phyloP scores from a whole-genome alignment of 805 yeast species.

The Wickerhamomyces strasburgensis region DNA sequence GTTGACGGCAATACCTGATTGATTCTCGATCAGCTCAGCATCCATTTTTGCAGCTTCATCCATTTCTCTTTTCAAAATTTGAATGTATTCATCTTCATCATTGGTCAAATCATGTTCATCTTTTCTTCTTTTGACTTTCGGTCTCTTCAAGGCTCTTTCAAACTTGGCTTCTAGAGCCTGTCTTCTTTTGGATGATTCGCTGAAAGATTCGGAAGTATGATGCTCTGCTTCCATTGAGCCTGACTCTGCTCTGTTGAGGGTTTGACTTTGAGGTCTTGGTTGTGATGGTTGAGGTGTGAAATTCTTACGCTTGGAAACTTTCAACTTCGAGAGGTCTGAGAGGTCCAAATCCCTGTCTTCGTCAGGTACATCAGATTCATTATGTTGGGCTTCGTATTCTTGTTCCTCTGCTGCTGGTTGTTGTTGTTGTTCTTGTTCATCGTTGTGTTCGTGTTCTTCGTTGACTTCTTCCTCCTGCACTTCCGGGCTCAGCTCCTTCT shows the following conservation, averaged over 20 bases:
- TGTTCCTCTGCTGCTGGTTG: conserved; percentile 1
- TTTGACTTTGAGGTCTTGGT: not conserved
- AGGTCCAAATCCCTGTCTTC: conserved; percentile 24
- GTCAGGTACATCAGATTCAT: conserved; percentile 4
- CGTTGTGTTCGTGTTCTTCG: conserved; percentile 1
- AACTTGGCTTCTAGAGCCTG: conserved; percentile 76
- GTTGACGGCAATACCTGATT: conserved; percentile 45
- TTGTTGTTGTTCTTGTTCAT: conserved; percentile 14
- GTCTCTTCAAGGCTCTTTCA: conserved; percentile 68
- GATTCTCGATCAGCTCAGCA: conserved; percentile 44
- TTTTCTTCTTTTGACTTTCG: conserved; percentile 56
- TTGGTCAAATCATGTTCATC: conserved; percentile 94
- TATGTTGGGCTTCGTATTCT: conserved; percentile 6
- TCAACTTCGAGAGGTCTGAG: conserved; percentile 19
- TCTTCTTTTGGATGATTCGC: conserved; percentile 45
- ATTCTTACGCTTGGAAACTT: conserved; percentile 19
- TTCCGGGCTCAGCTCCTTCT: conserved; percentile 9
- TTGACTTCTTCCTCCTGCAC: conserved; percentile 1
- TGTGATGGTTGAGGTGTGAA: no score
- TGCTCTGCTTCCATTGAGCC: conserved; percentile 18
- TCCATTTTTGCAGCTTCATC: conserved; percentile 79
- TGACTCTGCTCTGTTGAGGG: not conserved
- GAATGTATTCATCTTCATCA: conserved; percentile 88
- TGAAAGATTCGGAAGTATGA: conserved; percentile 21
- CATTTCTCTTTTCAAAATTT: conserved; percentile 82